Conservation (phyloP, 1,284 basidiomycete species). For the Melampsora allii-populina region DNA sequence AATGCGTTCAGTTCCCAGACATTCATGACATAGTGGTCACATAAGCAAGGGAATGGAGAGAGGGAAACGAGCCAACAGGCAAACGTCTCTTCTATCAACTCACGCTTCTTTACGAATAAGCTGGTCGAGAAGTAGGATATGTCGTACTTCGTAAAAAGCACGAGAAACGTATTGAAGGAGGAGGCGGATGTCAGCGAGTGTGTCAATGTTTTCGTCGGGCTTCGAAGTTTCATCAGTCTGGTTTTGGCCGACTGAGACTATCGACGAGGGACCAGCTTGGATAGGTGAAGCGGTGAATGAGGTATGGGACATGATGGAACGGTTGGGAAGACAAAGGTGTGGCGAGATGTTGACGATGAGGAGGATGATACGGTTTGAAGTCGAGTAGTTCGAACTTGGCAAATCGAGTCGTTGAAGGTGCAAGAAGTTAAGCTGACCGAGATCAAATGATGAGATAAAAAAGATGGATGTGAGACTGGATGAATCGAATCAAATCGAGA, state of each 20-base stretch:
- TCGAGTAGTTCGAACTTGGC: neutral
- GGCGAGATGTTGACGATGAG: neutral
- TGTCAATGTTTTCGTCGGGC: constrained; percentile 20
- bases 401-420: neutral
- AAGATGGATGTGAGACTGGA: neutral
- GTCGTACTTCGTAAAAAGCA: constrained; percentile 90
- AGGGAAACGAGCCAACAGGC: constrained; percentile 6
- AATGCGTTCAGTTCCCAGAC: constrained; percentile 15
- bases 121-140: constrained; percentile 87
- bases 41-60: neutral
- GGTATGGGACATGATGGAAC: neutral
- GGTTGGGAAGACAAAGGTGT: neutral
- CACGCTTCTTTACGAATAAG: constrained; percentile 61
- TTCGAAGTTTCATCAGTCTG: neutral
- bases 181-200: constrained; percentile 36
- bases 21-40: neutral
- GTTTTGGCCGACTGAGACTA: neutral
- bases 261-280: constrained; percentile 27
- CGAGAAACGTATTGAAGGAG: constrained; percentile 87
- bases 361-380: neutral
- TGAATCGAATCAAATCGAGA: neutral
- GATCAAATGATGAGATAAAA: neutral
- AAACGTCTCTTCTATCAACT: constrained; percentile 18
- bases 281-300: constrained; percentile 16
- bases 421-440: neutral